Evolutionary conservation across 2,329 filamentous ascomycete species (phyloP), one percentile per base, ranked within the genome.

Genomic region (Lojkania enalia): DNA sequence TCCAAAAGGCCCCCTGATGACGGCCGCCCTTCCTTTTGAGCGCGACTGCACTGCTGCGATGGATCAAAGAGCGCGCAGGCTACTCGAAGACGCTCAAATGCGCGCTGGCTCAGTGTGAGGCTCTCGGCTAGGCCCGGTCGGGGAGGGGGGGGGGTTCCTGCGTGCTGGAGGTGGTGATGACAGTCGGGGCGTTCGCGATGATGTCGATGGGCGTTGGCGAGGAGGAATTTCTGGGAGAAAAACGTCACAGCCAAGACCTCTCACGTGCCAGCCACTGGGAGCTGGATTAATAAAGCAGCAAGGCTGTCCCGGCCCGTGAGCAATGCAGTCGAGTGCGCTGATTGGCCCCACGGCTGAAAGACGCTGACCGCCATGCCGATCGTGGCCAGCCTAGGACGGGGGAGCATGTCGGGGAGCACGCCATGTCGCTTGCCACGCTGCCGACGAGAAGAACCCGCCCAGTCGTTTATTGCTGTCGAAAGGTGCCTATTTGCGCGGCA

Each of bases 171-270:
- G 57, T 55, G 53, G 55, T 53, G 61, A 63, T 63, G 60, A 64
- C 59, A 55, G 53, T 62, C 48, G 57, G 59, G 61, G 61, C 61
- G 60, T 61, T 63, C 52, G 57, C 57, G 60, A 66, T 66, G 63
- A 66, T 61, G 61, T 66, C 61, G 64, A 61, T 59, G 60, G 61
- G 56, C 56, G 42, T 49, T 32, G 38, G 35, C 36, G 45, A 39
- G 25, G 44, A 39, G 36, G 38, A 61, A 63, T 62, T 61, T 60
- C 54, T 61, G 58, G 54, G 53, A 58, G 25, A 56, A 58, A 59
- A 59, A 61, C 56, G 55, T 49, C 46, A 42, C 19, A 42, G 58
- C 56, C 58, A 63, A 61, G 60, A 19, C 33, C 16, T 18, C 53
- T 62, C 58, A 64, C 60, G 61, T 64, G 58, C 13, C n/a, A n/a